Evolutionary conservation across 345 rosid genomes (phyloP).

Genomic region (Aquilaria sinensis): DNA sequence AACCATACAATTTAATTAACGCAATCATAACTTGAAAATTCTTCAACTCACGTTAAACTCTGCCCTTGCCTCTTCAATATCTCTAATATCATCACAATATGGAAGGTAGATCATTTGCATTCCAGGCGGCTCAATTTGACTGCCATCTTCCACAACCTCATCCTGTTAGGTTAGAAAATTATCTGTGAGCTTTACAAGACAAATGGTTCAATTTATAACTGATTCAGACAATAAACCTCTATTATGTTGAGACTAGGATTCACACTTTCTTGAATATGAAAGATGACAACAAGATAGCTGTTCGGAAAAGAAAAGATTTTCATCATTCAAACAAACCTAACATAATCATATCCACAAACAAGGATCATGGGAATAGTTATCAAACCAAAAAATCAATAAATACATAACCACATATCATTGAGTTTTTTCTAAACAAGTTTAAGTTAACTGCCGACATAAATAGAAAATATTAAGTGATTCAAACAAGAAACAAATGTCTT

Average conservation of each 20-base stretch:
- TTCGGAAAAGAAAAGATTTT: too few species aligned
- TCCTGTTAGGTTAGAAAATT: constrained; percentile 45
- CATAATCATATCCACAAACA: too few species aligned
- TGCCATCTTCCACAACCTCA: constrained; percentile 60
- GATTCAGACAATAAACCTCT: background rate
- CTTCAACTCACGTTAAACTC: constrained; percentile 11
- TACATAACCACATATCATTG: background rate
- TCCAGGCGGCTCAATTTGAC: constrained; percentile 94
- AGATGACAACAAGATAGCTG: background rate
- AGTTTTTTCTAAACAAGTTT: background rate
- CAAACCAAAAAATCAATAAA: background rate
- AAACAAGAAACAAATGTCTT: constrained; percentile 16
- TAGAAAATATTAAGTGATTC: background rate
- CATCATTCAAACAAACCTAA: too few species aligned
- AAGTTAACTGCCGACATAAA: background rate
- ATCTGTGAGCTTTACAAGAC: background rate
- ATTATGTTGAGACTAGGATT: too few species aligned
- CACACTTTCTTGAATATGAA: background rate
- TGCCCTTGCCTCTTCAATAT: constrained; percentile 68
- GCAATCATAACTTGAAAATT: constrained; percentile 11
- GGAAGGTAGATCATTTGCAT: constrained; percentile 97
- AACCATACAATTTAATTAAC: constrained; percentile 16
- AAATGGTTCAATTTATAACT: too few species aligned
- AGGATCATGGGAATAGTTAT: too few species aligned
- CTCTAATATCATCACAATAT: constrained; percentile 81